Percentiles rank a stretch among this genome's conserved stretches.
Evolutionary conservation across 805 yeast genomes (phyloP).

Genomic region (Starmerella floricola): DNA sequence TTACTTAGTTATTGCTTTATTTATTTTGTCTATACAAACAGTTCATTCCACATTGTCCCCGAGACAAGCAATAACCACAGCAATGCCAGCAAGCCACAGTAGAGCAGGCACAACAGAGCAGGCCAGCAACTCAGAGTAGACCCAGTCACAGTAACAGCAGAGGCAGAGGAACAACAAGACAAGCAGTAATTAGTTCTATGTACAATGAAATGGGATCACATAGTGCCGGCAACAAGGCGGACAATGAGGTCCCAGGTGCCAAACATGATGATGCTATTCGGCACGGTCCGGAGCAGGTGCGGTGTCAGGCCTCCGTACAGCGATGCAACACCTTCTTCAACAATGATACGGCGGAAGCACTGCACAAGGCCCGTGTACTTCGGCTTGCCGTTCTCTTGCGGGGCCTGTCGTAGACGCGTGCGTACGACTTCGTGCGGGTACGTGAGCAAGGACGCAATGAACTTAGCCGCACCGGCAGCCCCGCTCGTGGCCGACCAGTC

Average conservation of each 20-base stretch:
- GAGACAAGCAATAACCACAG: too few species aligned
- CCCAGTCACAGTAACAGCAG: too few species aligned
- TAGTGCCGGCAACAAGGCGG: slow-evolving; percentile 22
- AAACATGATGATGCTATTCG: slow-evolving; percentile 95
- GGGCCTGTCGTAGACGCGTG: slow-evolving; percentile 91
- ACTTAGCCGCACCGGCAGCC: slow-evolving; percentile 93
- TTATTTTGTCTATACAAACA: too few species aligned
- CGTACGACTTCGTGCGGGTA: slow-evolving; percentile 97
- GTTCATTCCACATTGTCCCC: too few species aligned
- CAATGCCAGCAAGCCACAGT: too few species aligned
- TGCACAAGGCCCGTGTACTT: slow-evolving; percentile 85
- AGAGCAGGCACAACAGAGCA: too few species aligned
- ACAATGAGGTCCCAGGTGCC: slow-evolving; percentile 94
- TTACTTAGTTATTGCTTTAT: too few species aligned
- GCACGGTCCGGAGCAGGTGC: slow-evolving; percentile 90
- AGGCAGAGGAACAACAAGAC: too few species aligned
- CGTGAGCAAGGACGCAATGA: slow-evolving; percentile 80
- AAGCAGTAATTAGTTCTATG: too few species aligned
- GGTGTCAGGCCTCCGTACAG: slow-evolving; percentile 98
- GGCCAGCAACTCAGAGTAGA: too few species aligned
- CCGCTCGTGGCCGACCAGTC: slow-evolving; percentile 97
- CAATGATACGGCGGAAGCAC: slow-evolving; percentile 71
- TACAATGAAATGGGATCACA: neutral
- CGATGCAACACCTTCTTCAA: slow-evolving; percentile 83
- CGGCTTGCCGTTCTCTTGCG: slow-evolving; percentile 61